Conservation (phyloP, 163 green algal genomes). For the Picocystis sp. region DNA sequence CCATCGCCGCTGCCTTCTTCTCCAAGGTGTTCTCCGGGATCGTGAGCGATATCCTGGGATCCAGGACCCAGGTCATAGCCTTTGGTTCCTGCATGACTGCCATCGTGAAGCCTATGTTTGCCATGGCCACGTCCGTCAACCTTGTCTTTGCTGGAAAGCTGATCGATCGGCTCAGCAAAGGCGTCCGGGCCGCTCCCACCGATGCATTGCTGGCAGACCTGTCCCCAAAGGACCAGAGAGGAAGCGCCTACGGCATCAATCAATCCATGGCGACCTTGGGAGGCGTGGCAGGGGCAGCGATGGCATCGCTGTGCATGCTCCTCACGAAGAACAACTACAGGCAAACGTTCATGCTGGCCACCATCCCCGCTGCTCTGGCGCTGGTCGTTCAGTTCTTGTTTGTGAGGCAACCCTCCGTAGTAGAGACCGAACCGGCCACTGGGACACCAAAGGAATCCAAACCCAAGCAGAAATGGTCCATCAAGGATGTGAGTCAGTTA, state of each 20-base stretch:
- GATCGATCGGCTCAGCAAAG: conserved; percentile 5
- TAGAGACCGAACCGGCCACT: neutral
- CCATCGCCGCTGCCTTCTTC: conserved; percentile 6
- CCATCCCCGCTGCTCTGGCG: neutral
- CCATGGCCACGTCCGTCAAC: conserved; percentile 2
- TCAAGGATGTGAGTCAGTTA: neutral
- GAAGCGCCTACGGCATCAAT: conserved; percentile 1
- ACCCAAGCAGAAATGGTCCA: neutral
- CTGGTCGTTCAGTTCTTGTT: conserved; percentile 3
- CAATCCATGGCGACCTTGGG: conserved; percentile 3
- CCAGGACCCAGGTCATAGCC: conserved; percentile 1
- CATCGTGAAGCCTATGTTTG: conserved; percentile 5
- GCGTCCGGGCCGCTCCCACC: conserved; percentile 4
- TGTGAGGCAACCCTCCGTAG: conserved; percentile 1
- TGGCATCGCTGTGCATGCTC: conserved; percentile 4
- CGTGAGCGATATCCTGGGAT: neutral
- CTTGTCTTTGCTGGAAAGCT: conserved; percentile 5
- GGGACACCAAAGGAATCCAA: neutral
- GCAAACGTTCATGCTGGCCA: conserved; percentile 5
- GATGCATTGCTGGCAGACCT: conserved; percentile 6
- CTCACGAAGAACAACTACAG: conserved; percentile 3
- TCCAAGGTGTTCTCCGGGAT: conserved; percentile 9
- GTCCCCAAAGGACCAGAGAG: conserved; percentile 1
- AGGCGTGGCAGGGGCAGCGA: conserved; percentile 1
- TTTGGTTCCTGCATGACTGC: conserved; percentile 3